phyloP scores from a whole-genome alignment of 2,329 filamentous ascomycete species.

The Xylariaceae sp. region DNA sequence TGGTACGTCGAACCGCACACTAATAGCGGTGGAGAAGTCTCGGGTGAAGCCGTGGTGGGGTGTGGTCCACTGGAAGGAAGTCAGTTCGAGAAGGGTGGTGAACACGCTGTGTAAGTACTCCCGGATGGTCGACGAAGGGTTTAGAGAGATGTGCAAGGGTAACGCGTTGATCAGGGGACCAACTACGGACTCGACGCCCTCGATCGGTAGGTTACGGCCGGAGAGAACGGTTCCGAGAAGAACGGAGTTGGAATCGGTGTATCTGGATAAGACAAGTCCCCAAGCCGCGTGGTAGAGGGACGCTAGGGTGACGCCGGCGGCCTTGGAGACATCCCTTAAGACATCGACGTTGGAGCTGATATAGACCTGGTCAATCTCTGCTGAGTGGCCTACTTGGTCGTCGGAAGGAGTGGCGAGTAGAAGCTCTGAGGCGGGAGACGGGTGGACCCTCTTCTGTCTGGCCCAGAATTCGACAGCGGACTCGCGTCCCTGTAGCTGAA shows the following conservation, averaged over 20 bases:
- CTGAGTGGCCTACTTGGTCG: background rate
- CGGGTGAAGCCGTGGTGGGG: background rate
- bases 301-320: background rate
- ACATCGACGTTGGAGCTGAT: background rate
- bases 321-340: background rate
- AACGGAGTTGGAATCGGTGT: constrained; percentile 30
- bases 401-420: background rate
- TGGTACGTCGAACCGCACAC: background rate
- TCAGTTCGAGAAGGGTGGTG: background rate
- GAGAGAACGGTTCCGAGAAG: constrained; percentile 33
- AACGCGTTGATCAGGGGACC: constrained; percentile 34
- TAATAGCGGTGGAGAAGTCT: background rate
- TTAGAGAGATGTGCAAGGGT: constrained; percentile 22
- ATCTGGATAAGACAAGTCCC: constrained; percentile 31
- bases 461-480: background rate
- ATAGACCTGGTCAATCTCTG: background rate
- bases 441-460: background rate
- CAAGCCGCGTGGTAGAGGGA: constrained; percentile 30
- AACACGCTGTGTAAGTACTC: background rate
- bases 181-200: constrained; percentile 26
- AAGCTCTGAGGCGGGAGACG: background rate
- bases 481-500: background rate
- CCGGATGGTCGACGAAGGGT: background rate
- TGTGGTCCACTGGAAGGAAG: background rate
- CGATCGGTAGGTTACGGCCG: constrained; percentile 32